Percentiles rank a stretch among this genome's conserved stretches.
Conservation (phyloP, 108 stramenopile species). For the Cyclotella baltica region DNA sequence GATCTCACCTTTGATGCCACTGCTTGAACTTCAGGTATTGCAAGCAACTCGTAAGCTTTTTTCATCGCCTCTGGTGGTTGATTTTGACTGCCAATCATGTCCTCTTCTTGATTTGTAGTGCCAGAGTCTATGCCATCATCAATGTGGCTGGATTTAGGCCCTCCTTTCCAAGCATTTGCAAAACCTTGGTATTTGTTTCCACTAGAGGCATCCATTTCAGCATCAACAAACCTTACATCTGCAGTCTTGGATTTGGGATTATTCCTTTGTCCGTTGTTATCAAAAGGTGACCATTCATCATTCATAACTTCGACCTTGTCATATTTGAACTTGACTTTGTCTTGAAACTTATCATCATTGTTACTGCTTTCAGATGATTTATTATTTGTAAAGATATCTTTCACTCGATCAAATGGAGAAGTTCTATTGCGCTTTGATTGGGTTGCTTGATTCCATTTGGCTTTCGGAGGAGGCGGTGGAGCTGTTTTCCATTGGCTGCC, state of each 20-base stretch:
- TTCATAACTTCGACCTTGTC: slow-evolving; percentile 50
- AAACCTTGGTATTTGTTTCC: slow-evolving; percentile 16
- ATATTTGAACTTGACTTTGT: slow-evolving; percentile 27
- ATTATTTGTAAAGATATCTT: slow-evolving; percentile 39
- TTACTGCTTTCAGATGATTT: neutral
- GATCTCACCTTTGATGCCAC: slow-evolving; percentile 45
- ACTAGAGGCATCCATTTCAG: neutral
- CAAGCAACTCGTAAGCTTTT: slow-evolving; percentile 48
- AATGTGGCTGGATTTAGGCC: slow-evolving; percentile 18
- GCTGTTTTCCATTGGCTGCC: slow-evolving; percentile 25
- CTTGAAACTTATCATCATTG: neutral
- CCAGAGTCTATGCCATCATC: too few species aligned
- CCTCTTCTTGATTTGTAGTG: neutral
- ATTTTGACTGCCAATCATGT: neutral
- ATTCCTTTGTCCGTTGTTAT: slow-evolving; percentile 18
- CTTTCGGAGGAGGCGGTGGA: slow-evolving; percentile 12
- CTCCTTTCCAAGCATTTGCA: slow-evolving; percentile 38
- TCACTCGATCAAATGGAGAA: slow-evolving; percentile 42
- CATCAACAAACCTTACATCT: slow-evolving; percentile 25
- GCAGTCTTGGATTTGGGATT: neutral
- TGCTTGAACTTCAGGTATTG: slow-evolving; percentile 44
- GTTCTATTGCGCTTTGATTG: slow-evolving; percentile 1
- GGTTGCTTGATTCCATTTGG: neutral
- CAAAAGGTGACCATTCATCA: slow-evolving; percentile 16
- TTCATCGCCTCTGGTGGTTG: slow-evolving; percentile 18